A percentile compares a stretch with the other conserved stretches of the same genome.
Conservation (phyloP, 345 rosid species). For the Bruguiera parviflora region DNA sequence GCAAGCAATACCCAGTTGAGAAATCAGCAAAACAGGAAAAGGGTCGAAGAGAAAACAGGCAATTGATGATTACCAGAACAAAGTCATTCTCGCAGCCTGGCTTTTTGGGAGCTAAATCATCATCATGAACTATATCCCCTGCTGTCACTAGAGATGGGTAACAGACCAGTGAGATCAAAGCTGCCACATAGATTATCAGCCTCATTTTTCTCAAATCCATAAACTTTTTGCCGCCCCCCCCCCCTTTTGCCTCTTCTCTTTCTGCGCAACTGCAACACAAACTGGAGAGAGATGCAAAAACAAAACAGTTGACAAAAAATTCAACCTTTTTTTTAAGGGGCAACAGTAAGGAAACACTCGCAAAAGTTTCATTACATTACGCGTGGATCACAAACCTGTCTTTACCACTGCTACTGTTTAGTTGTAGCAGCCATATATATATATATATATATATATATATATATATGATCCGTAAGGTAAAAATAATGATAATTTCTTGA, state of each 20-base stretch:
- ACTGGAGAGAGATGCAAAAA: background rate
- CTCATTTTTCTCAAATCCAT: constrained; percentile 59
- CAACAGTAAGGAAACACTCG: too few species aligned
- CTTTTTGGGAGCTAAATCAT: constrained; percentile 83
- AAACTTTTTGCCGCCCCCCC: constrained; percentile 6
- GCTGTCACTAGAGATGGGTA: constrained; percentile 47
- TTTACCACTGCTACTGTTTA: too few species aligned
- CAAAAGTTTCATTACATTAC: too few species aligned
- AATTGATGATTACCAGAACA: constrained; percentile 58
- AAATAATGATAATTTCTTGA: too few species aligned
- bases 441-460: too few species aligned
- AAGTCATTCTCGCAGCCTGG: constrained; percentile 99
- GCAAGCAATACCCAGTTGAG: constrained; percentile 29
- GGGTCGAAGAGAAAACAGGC: constrained; percentile 20
- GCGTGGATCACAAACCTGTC: too few species aligned
- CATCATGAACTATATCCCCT: constrained; percentile 94
- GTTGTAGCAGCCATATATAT: too few species aligned
- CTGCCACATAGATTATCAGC: constrained; percentile 26
- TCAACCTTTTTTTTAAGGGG: too few species aligned
- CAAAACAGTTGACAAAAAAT: background rate
- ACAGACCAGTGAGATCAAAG: constrained; percentile 48
- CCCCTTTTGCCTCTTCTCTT: background rate
- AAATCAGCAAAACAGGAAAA: constrained; percentile 17
- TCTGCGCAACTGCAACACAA: background rate
- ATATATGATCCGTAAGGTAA: too few species aligned